Evolutionary conservation across 345 rosid species (phyloP), one percentile per base, ranked within the genome.

Genomic region (Chamaenerion angustifolium): DNA sequence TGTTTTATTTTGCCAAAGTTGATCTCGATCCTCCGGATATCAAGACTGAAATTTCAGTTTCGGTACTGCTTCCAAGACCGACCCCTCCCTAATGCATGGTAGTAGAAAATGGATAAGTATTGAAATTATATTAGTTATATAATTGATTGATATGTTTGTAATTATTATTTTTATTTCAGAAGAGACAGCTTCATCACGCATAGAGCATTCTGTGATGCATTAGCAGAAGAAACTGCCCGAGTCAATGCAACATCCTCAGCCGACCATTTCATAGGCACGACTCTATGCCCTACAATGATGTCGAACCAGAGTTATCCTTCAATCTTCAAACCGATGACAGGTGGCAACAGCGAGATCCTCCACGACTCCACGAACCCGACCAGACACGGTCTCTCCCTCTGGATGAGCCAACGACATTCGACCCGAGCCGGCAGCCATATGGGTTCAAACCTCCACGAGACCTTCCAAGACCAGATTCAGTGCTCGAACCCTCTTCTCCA

Each of bases 151-250:
- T n/a, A n/a, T n/a, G n/a, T n/a, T n/a, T n/a, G n/a, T n/a, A n/a
- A n/a, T n/a, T n/a, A n/a, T n/a, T n/a, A n/a, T n/a, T n/a, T 51
- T 14, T 16, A 43, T 62, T 47, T 64, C 79, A 92, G 98, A 79
- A 65, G 96, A 50, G 98, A 92, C 56, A 92, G 96, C 56, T 92
- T 92, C 61, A 71, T 92, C 42, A 92, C 96, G 8, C 98, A 92
- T n/a, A 75, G 98, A 64, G 98, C 98, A 4, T 92, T 84, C 62
- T 92, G 98, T 43, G 96, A 87, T 40, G 98, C 98, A 11, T 80
- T 92, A 52, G 98, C 98, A 1, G 95, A 87, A 70, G 96, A 92
- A 74, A 76, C 96, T 4, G 95, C 95, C 0, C 78, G 96, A 59
- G 71, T 92, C 56, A 87, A 74, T 56, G 98, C 93, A 57, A 78